phyloP scores from a whole-genome alignment of 495 filamentous ascomycete species.

The Podospora bellae-mahoneyi region DNA sequence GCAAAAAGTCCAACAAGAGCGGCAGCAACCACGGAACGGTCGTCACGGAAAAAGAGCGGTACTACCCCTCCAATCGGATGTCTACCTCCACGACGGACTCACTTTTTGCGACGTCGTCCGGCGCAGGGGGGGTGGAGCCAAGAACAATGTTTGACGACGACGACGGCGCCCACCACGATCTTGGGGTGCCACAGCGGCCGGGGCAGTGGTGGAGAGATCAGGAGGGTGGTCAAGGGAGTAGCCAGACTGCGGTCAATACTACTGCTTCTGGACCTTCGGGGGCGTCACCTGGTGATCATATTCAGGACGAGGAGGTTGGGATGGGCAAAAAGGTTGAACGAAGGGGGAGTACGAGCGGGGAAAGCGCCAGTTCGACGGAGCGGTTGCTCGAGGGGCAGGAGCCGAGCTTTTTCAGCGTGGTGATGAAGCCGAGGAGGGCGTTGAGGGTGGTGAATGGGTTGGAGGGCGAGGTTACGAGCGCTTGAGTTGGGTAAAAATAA shows the following conservation, averaged over 20 bases:
- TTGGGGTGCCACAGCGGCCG: background rate
- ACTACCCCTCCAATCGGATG: slow-evolving; percentile 8
- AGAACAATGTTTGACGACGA: slow-evolving; percentile 33
- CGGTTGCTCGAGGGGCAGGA: slow-evolving; percentile 60
- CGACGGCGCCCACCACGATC: slow-evolving; percentile 10
- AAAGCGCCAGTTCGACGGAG: slow-evolving; percentile 43
- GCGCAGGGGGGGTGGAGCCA: slow-evolving; percentile 36
- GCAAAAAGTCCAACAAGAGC: slow-evolving; percentile 25
- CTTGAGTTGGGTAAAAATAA: background rate
- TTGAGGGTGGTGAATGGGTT: slow-evolving; percentile 66
- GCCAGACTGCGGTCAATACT: background rate
- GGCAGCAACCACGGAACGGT: slow-evolving; percentile 10
- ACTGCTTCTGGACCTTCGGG: slow-evolving; percentile 10
- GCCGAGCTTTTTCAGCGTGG: slow-evolving; percentile 70
- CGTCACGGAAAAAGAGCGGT: slow-evolving; percentile 23
- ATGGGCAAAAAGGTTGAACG: slow-evolving; percentile 14
- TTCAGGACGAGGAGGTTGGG: slow-evolving; percentile 19
- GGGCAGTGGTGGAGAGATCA: slow-evolving; percentile 14
- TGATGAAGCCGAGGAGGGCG: slow-evolving; percentile 68
- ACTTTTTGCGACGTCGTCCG: slow-evolving; percentile 18
- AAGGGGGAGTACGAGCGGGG: slow-evolving; percentile 35
- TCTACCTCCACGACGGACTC: slow-evolving; percentile 30
- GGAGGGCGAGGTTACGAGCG: slow-evolving; percentile 27
- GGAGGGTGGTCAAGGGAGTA: slow-evolving; percentile 4
- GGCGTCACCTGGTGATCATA: slow-evolving; percentile 3